These are phyloP conservation scores for Acacia concinna DNA, from an alignment of 331 rosid genomes.

Conservation along the genomic window DNA sequence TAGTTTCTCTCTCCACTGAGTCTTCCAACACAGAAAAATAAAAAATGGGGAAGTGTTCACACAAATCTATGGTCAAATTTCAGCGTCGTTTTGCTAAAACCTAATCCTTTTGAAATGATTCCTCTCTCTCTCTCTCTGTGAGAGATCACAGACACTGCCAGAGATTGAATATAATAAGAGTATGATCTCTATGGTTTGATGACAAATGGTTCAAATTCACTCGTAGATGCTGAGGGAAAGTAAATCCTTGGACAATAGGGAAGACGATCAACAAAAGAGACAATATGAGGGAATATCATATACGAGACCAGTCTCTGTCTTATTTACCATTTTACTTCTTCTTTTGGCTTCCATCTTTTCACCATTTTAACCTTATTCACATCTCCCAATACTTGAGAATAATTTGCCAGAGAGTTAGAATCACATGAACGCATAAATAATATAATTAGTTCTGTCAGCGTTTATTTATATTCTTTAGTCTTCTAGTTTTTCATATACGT, in stretches of 20 bases:
- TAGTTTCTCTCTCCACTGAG: conserved; percentile 25
- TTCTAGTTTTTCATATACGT: background rate
- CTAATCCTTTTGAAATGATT: conserved; percentile 61
- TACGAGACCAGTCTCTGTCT: conserved; percentile 29
- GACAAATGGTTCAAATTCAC: conserved; percentile 43
- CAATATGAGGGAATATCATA: conserved; percentile 49
- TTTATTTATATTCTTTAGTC: background rate
- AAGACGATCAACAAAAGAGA: conserved; percentile 43
- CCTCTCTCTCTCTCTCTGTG: too few relatives aligned
- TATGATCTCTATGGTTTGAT: conserved; percentile 22
- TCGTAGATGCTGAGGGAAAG: conserved; percentile 70
- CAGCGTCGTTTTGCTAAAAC: conserved; percentile 66
- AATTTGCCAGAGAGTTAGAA: background rate
- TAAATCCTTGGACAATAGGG: conserved; percentile 61
- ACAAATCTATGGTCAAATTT: conserved; percentile 54
- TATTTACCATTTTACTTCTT: conserved; percentile 27
- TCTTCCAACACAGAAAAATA: conserved; percentile 30
- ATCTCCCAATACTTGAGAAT: background rate
- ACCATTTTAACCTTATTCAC: conserved; percentile 24
- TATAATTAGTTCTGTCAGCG: background rate
- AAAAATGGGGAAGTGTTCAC: conserved; percentile 39
- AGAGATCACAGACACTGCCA: conserved; percentile 27
- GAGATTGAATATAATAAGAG: background rate
- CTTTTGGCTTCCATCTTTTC: conserved; percentile 13
- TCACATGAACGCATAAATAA: background rate